Evolutionary conservation across 1,284 basidiomycete genomes (phyloP), one percentile per base, ranked within the genome.

Genomic region (Tylopilus orsonianus): DNA sequence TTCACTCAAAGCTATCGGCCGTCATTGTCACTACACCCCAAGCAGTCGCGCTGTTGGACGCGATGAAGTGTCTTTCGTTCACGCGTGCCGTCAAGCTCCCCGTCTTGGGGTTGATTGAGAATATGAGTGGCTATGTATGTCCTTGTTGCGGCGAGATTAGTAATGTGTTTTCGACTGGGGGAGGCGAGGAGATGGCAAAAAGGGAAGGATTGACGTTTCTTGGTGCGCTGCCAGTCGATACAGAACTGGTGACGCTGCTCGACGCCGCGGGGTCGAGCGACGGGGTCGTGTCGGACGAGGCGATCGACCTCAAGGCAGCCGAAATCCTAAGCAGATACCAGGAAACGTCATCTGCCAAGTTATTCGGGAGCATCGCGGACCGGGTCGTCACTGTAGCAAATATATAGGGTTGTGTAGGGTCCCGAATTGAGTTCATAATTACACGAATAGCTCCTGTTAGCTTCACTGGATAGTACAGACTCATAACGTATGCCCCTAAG

Each of bases 41-140:
- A 73, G 94, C 93, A 13, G 92, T 99, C 32, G 94, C 96, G 1
- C 77, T 99, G 40, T 85, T 93, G 65, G 97, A 99, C 69, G 93
- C 91, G 36, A 84, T 95, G 73, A 97, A 99, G 71, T 96, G 92
- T 55, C 78, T 99, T 48, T 95, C 94, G 36, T 99, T 99, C 71
- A 92, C 95, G 12, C 85, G 87, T 16, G 84, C 93, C 20, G 89
- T 94, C 41, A 76, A 80, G 26, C 75, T 99, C 8, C 93, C 90
- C 5, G 85, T 99, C n/a, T 72, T 97, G 39, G 97, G 97, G 6
- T 70, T 99, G 42, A 87, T 99, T 53, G 97, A 99, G 67, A 99
- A 99, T 71, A 98, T 99, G 97, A 93, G 93, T 50, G 97, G 97
- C 34, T 99, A 97, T 71, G 90, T 91, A 9, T 99, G 97, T 64